These are phyloP conservation scores for Akanthomyces uredinophilus DNA, from an alignment of 2,329 filamentous ascomycete genomes.

Conservation along the genomic window DNA sequence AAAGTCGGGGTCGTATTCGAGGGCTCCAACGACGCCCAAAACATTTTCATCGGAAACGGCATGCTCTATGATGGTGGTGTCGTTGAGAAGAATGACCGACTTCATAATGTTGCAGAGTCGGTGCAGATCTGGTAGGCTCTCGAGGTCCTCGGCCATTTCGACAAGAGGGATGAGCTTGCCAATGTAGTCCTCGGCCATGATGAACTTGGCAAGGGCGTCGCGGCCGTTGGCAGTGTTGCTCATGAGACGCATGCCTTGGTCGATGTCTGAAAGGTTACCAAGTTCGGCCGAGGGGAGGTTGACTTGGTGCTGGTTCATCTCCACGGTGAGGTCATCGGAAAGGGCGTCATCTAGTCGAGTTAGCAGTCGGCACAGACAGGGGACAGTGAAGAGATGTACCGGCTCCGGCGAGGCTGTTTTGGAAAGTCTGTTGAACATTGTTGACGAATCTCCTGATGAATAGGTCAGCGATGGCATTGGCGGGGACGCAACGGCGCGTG, in stretches of 20 bases:
- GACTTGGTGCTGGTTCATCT: constrained; percentile 59
- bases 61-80: constrained; percentile 89
- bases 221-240: constrained; percentile 70
- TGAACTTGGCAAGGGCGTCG: constrained; percentile 81
- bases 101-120: constrained; percentile 98
- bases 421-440: constrained; percentile 72
- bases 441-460: constrained; percentile 78
- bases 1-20: constrained; percentile 98
- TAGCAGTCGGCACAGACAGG: constrained; percentile 19
- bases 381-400: constrained; percentile 42
- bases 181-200: constrained; percentile 83
- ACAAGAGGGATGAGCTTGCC: constrained; percentile 80
- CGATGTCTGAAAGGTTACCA: constrained; percentile 78
- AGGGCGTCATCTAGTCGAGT: constrained; percentile 68
- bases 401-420: constrained; percentile 51
- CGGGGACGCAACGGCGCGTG: neutral
- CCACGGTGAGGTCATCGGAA: constrained; percentile 78
- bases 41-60: constrained; percentile 87
- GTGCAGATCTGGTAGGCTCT: constrained; percentile 81
- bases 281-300: constrained; percentile 74
- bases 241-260: constrained; percentile 74
- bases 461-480: constrained; percentile 19
- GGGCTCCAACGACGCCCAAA: constrained; percentile 84
- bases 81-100: constrained; percentile 87
- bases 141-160: constrained; percentile 82